Conservation (phyloP, 176 grass and related monocot genomes). For the Chrysopogon serrulatus region DNA sequence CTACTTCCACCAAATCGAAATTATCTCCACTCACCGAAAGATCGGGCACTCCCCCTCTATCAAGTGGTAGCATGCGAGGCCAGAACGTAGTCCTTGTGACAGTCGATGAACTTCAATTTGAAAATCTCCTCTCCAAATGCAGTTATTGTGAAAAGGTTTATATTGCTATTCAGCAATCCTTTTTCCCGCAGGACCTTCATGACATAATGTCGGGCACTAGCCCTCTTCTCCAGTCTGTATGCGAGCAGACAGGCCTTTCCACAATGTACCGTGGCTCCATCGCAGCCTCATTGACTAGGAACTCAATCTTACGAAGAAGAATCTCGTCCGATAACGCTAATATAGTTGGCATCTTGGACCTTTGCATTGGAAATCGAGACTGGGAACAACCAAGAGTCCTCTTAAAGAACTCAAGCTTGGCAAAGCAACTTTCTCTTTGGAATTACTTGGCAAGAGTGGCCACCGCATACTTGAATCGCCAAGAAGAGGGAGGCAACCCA, state of each 20-base stretch:
- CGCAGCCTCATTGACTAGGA: conserved; percentile 16
- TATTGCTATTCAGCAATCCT: too few species aligned
- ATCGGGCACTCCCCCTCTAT: too few species aligned
- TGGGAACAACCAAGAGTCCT: conserved; percentile 21
- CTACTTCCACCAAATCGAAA: too few species aligned
- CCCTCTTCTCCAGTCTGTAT: conserved; percentile 44
- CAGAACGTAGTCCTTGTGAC: too few species aligned
- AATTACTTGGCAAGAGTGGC: background rate
- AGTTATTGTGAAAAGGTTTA: too few species aligned
- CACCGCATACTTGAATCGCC: conserved; percentile 9
- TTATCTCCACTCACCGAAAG: too few species aligned
- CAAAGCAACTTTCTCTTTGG: background rate
- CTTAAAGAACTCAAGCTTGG: conserved; percentile 34
- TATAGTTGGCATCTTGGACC: background rate
- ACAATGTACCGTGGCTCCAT: conserved; percentile 18
- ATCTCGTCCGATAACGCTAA: background rate
- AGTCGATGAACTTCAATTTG: too few species aligned
- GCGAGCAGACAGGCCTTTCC: background rate
- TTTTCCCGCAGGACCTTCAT: conserved; percentile 35
- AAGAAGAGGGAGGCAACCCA: conserved; percentile 8
- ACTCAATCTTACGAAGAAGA: conserved; percentile 14
- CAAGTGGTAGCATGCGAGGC: too few species aligned
- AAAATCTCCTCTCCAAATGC: too few species aligned
- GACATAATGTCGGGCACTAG: conserved; percentile 23
- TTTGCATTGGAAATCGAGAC: background rate